phyloP scores from a whole-genome alignment of 2,329 filamentous ascomycete genomes.

The Aureobasidium sp. region DNA sequence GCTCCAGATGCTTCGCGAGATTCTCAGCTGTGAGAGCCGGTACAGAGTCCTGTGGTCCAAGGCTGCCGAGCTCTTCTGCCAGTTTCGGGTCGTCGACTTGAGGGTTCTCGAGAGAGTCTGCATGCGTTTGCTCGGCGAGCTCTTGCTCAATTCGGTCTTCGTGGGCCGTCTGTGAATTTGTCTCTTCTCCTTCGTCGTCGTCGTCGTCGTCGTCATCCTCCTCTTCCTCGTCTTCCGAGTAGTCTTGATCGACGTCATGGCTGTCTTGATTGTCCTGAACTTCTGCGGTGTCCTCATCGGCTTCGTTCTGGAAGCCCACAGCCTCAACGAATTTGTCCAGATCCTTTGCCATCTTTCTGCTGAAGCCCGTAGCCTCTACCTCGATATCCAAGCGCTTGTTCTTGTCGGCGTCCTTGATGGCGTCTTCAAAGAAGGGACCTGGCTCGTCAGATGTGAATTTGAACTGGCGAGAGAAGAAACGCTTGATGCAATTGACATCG shows the following conservation, averaged over 20 bases:
- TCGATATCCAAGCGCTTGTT: conserved; percentile 74
- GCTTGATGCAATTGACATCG: conserved; percentile 91
- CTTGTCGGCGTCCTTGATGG: conserved; percentile 64
- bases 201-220: conserved; percentile 17
- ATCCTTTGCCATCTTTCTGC: conserved; percentile 93
- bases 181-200: conserved; percentile 11
- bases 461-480: conserved; percentile 85
- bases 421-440: conserved; percentile 80
- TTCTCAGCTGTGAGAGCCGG: not conserved
- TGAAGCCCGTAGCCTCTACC: conserved; percentile 90
- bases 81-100: conserved; percentile 22
- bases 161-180: conserved; percentile 21
- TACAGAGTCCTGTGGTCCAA: not conserved
- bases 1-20: conserved; percentile 18
- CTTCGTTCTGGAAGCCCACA: conserved; percentile 50
- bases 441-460: conserved; percentile 75
- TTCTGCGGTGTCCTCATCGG: conserved; percentile 28
- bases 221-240: conserved; percentile 19
- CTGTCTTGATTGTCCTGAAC: conserved; percentile 35
- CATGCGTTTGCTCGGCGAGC: not conserved
- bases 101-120: conserved; percentile 10
- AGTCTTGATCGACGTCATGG: conserved; percentile 32
- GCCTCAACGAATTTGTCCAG: conserved; percentile 82
- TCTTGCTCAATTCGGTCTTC: not conserved
- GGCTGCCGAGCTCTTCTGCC: conserved; percentile 19